Evolutionary conservation across 495 filamentous ascomycete genomes (phyloP), one percentile per base, ranked within the genome.

Genomic region (Cudoniella acicularis): DNA sequence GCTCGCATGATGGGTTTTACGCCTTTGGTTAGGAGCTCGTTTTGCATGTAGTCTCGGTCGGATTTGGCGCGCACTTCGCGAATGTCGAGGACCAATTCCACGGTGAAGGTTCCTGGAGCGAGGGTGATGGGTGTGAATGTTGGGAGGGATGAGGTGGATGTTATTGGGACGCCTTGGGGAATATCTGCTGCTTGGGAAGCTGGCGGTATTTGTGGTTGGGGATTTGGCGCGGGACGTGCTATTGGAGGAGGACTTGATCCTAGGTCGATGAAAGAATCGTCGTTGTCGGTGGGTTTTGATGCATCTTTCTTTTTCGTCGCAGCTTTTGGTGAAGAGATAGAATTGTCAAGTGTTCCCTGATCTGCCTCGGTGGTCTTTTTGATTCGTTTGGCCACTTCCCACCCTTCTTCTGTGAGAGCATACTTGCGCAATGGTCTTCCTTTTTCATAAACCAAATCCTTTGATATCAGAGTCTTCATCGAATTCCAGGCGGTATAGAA

Each of bases 401-500:
- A 89, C 1, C 90, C 90, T 54, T 88, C 87, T 25, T 92, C 90
- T 0, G 88, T 90, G 16, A 95, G 76, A 2, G 73, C 70, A 69
- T 91, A 95, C 62, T 80, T 86, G 51, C 83, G 76, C 13, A 84
- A 69, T 1, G 90, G 90, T 24, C 86, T 77, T 0, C 89, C 87
- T 41, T 82, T 81, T 52, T 88, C 83, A 58, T 85, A 86, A 0
- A 92, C 88, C 10, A 92, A 74, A 43, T 92, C 89, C 70, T 92
- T 92, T 24, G 84, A 75, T 1, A 85, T 63, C 24, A 94, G 73
- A 0, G 86, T 89, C 64, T 90, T 92, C 83, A 95, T 95, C 0
- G 88, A 90, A 65, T 79, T 86, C 91, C 91, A 95, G 0, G 90
- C 90, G 1, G 89, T 94, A 62, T 90, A 90, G 66, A 79, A 88